These are phyloP conservation scores for Xylaria nigripes DNA, from an alignment of 495 filamentous ascomycete genomes.

Conservation along the genomic window DNA sequence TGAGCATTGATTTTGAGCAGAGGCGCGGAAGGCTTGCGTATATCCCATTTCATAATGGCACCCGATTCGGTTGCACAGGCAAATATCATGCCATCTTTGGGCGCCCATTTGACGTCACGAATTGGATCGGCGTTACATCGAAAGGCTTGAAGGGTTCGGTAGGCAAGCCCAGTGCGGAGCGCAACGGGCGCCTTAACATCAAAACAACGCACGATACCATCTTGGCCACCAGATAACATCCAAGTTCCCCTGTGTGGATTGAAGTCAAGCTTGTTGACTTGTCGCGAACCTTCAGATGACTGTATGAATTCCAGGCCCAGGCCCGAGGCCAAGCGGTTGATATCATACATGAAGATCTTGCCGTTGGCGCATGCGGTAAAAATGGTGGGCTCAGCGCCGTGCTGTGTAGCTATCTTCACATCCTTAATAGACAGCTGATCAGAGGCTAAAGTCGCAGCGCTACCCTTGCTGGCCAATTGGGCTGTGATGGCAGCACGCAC, in stretches of 20 bases:
- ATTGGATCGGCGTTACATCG: slow-evolving; percentile 64
- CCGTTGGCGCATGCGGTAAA: slow-evolving; percentile 81
- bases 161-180: slow-evolving; percentile 35
- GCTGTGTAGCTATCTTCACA: slow-evolving; percentile 67
- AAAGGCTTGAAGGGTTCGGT: slow-evolving; percentile 35
- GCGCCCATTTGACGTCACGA: slow-evolving; percentile 83
- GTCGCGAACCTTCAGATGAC: slow-evolving; percentile 69
- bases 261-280: slow-evolving; percentile 86
- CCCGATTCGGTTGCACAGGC: slow-evolving; percentile 86
- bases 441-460: slow-evolving; percentile 39
- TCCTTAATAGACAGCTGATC: slow-evolving; percentile 76
- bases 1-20: slow-evolving; percentile 75
- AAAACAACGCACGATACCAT: slow-evolving; percentile 70
- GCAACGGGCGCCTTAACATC: slow-evolving; percentile 37
- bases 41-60: slow-evolving; percentile 53
- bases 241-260: slow-evolving; percentile 71
- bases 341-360: slow-evolving; percentile 79
- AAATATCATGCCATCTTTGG: slow-evolving; percentile 74
- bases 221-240: slow-evolving; percentile 85
- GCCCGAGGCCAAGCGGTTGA: slow-evolving; percentile 48
- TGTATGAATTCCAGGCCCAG: slow-evolving; percentile 65
- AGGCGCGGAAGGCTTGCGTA: slow-evolving; percentile 36
- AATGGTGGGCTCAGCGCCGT: slow-evolving; percentile 44
- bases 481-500: slow-evolving; percentile 67
- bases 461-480: slow-evolving; percentile 55